Percentiles rank a stretch among this genome's conserved stretches.
Evolutionary conservation across 305 asterid genomes (phyloP).

Genomic region (Fraxinus latifolia): DNA sequence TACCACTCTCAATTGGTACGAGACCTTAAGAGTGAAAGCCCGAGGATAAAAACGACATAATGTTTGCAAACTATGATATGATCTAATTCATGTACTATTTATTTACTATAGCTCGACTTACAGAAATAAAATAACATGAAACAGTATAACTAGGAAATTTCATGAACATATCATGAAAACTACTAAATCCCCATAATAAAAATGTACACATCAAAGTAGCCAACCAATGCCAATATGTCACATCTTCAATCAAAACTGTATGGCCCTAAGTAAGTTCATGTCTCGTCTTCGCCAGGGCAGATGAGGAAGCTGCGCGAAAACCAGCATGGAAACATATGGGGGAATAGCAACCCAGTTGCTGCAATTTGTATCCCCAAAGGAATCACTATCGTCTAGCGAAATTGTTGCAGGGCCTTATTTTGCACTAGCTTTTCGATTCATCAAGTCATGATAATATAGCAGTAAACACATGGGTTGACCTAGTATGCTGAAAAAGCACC

Average conservation of each 20-base stretch:
- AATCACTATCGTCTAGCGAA: not conserved
- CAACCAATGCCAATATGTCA: not conserved
- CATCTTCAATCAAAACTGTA: not conserved
- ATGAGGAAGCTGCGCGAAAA: not conserved
- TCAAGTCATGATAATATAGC: slow-evolving; percentile 87
- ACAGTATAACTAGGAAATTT: not conserved
- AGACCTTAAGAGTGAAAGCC: not conserved
- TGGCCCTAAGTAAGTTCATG: not conserved
- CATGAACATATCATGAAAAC: not conserved
- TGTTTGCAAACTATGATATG: not conserved
- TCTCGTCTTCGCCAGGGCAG: not conserved
- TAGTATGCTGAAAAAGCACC: slow-evolving; percentile 82
- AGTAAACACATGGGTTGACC: slow-evolving; percentile 64
- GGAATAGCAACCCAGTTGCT: not conserved
- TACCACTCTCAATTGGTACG: not conserved
- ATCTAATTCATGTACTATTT: not conserved
- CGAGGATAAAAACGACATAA: not conserved
- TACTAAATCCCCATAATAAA: not conserved
- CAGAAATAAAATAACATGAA: not conserved
- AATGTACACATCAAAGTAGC: not conserved
- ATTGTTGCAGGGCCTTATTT: not conserved
- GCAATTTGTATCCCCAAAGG: not conserved
- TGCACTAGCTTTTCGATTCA: slow-evolving; percentile 72
- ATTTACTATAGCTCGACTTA: not conserved
- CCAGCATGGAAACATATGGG: not conserved